Base-by-base conservation (phyloP, 192 early-diverging fungal genomes). In the Coemansia sp. region DNA sequence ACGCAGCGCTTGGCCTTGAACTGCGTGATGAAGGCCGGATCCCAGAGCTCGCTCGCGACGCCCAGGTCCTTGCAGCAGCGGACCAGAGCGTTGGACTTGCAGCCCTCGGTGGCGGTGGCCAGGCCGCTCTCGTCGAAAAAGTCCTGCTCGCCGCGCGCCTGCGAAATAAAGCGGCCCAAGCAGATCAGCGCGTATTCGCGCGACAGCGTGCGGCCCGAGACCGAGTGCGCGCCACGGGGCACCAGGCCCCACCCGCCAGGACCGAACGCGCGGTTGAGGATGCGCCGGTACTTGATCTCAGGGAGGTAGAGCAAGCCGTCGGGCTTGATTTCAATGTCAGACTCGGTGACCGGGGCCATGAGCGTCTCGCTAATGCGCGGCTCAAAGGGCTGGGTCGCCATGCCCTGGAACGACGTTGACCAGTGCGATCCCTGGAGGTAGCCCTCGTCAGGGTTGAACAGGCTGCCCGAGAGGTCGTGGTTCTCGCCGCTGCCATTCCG, bases 61-160 rank as follows among this genome's bases (percentile, higher is more conserved):
- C 93, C 94, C 54, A 98, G 83, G 84, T 99, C 97, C 70, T 99
- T 99, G 83, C 96, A 99, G 79, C 96, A 97, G 32, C 96, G 88
- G 86, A 97, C 93, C 53, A 99, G 78, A 3, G 97, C 96, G 66
- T 96, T 98, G 31, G 89, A 92, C 79, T 96, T 98, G 74, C 86
- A 88, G 2, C 90, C 93, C 81, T 97, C 95, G 0, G 91, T 86
- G 0, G 94, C 94, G 0, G 94, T 96, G 0, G 94, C 86, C 42
- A 96, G 65, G 7, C 84, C 87, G 41, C 85, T 80, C 37, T 88
- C 82, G 64, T 90, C 87, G 77, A 96, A 96, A 71, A 87, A 96
- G 62, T 95, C 95, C 66, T 96, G 92, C 72, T 97, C 95, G 25
- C 97, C 97, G 58, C 97, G 91, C 31, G 97, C 95, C 73, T 94